phyloP scores from a whole-genome alignment of 106 monocot species.

The Allium fistulosum region DNA sequence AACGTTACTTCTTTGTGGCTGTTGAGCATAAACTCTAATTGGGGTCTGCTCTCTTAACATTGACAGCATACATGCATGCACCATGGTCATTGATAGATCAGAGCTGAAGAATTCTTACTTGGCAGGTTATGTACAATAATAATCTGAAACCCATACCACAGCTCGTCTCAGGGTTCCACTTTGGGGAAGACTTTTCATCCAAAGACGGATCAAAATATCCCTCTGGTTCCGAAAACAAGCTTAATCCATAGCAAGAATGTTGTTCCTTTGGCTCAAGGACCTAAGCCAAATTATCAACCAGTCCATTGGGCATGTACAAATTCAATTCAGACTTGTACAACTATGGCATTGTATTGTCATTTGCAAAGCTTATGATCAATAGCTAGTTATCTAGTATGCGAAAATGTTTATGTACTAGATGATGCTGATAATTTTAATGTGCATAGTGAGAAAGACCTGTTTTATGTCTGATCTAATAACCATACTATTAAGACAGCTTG shows the following conservation, averaged over 20 bases:
- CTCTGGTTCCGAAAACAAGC: slow-evolving; percentile 2
- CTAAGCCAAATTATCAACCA: slow-evolving; percentile 9
- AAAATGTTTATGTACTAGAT: no score
- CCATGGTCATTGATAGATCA: no score
- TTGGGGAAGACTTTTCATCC: neutral
- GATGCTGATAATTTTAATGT: no score
- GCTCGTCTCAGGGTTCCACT: neutral
- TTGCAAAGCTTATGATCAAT: neutral
- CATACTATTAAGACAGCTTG: neutral
- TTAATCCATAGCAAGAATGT: slow-evolving; percentile 1
- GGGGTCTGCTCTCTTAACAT: no score
- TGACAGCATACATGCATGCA: no score
- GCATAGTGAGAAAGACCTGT: no score
- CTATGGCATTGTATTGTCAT: neutral
- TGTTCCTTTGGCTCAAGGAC: slow-evolving; percentile 3
- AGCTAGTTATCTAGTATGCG: no score
- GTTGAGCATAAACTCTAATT: no score
- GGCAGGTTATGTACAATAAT: neutral
- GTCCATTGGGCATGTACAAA: slow-evolving; percentile 6
- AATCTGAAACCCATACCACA: slow-evolving; percentile 7
- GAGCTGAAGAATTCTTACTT: neutral
- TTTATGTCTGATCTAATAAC: no score
- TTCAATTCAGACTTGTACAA: slow-evolving; percentile 1
- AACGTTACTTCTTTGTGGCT: no score
- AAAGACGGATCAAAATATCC: neutral